phyloP scores from a whole-genome alignment of 371 early-diverging fungal species.

The Gilbertella persicaria region DNA sequence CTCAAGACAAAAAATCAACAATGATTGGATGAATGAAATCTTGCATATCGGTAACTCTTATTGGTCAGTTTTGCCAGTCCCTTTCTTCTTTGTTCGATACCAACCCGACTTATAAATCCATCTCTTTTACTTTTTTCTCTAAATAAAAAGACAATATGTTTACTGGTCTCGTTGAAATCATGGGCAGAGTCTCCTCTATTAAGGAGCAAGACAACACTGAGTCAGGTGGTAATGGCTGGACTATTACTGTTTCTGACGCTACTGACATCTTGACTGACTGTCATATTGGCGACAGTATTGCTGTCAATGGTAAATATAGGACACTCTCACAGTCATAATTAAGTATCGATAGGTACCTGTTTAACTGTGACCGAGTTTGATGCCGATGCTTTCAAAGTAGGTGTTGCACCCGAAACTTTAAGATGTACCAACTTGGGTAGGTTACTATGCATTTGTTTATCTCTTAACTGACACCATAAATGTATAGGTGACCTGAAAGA shows the following conservation, averaged over 20 bases:
- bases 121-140: not conserved
- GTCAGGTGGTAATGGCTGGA: slow-evolving; percentile 87
- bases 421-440: slow-evolving; percentile 88
- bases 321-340: not conserved
- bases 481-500: slow-evolving; percentile 70
- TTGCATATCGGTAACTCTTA: too few species aligned
- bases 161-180: slow-evolving; percentile 93
- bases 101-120: too few species aligned
- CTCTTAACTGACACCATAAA: not conserved
- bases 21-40: not conserved
- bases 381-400: slow-evolving; percentile 82
- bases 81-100: too few species aligned
- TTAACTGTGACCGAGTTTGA: slow-evolving; percentile 94
- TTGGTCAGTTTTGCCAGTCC: too few species aligned
- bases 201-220: slow-evolving; percentile 67
- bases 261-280: slow-evolving; percentile 78
- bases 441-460: not conserved
- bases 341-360: slow-evolving; percentile 74
- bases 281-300: slow-evolving; percentile 93
- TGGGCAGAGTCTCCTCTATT: slow-evolving; percentile 78
- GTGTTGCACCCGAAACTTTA: slow-evolving; percentile 91
- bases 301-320: slow-evolving; percentile 77
- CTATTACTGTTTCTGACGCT: slow-evolving; percentile 78
- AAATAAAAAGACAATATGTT: slow-evolving; percentile 68
- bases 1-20: not conserved